phyloP scores from a whole-genome alignment of 1,284 basidiomycete species.

The Phylloboletellus chloephorus region DNA sequence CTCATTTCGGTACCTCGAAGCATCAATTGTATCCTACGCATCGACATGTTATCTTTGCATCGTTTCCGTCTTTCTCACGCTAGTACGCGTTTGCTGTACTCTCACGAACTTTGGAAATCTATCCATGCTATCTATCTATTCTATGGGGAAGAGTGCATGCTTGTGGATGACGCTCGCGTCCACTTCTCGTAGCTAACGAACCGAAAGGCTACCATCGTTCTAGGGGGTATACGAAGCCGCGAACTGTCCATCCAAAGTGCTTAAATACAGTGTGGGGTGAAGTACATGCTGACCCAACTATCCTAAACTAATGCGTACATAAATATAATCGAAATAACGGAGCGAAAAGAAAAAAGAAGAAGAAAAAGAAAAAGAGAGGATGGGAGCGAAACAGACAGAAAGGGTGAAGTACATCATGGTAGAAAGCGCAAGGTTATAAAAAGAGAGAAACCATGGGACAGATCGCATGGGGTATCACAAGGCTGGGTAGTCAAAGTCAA shows the following conservation, averaged over 20 bases:
- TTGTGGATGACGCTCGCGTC: no score
- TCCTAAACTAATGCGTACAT: slow-evolving; percentile 9
- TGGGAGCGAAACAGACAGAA: not conserved
- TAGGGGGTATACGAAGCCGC: not conserved
- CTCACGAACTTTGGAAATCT: no score
- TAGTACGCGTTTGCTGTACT: no score
- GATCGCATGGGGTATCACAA: slow-evolving; percentile 21
- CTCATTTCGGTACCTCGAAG: no score
- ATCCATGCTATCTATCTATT: no score
- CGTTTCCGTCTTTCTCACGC: no score
- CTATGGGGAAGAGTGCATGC: no score
- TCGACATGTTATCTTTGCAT: no score
- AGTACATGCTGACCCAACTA: slow-evolving; percentile 17
- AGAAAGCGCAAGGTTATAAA: slow-evolving; percentile 2
- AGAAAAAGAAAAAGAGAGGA: not conserved
- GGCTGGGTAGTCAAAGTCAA: slow-evolving; percentile 19
- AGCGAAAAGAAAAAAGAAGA: not conserved
- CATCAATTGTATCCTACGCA: no score
- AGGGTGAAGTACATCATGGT: not conserved
- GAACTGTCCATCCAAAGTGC: slow-evolving; percentile 1
- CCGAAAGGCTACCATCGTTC: no score
- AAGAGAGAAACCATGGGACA: slow-evolving; percentile 12
- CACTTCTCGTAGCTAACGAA: no score
- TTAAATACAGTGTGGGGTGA: slow-evolving; percentile 15
- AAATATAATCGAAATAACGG: slow-evolving; percentile 8